These are phyloP conservation scores for Chytridium lagenaria DNA, from an alignment of 371 early-diverging fungal genomes.

Conservation along the genomic window DNA sequence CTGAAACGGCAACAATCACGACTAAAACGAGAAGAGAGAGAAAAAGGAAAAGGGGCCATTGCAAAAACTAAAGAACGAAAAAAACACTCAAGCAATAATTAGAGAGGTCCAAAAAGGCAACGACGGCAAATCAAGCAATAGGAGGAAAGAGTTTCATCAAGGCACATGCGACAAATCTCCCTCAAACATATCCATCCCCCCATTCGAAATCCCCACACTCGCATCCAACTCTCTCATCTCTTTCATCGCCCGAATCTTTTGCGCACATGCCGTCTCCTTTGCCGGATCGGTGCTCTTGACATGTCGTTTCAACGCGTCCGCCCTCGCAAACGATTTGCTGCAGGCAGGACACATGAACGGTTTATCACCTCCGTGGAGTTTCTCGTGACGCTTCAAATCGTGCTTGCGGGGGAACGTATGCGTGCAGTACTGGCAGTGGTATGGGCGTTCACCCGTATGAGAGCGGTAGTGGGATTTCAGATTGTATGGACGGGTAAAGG, in stretches of 20 bases:
- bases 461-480: conserved; percentile 53
- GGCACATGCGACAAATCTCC: neutral
- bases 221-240: conserved; percentile 3
- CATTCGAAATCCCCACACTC: neutral
- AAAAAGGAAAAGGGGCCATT: too few species aligned
- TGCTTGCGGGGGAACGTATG: conserved; percentile 73
- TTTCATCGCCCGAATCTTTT: conserved; percentile 2
- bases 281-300: conserved; percentile 5
- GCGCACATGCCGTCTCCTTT: conserved; percentile 3
- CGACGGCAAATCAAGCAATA: conserved; percentile 3
- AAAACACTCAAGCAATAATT: neutral
- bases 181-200: neutral
- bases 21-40: too few species aligned
- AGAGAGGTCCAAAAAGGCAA: neutral
- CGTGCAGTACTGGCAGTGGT: conserved; percentile 56
- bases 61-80: neutral
- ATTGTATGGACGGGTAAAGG: conserved; percentile 55
- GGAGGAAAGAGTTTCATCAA: neutral
- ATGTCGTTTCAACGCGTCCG: conserved; percentile 14
- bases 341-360: conserved; percentile 14
- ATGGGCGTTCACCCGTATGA: conserved; percentile 55
- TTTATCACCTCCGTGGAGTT: conserved; percentile 5
- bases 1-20: too few species aligned
- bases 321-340: conserved; percentile 4
- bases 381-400: conserved; percentile 80